phyloP scores from a whole-genome alignment of 2,329 filamentous ascomycete genomes.

The Neophaeococcomyces aloes region DNA sequence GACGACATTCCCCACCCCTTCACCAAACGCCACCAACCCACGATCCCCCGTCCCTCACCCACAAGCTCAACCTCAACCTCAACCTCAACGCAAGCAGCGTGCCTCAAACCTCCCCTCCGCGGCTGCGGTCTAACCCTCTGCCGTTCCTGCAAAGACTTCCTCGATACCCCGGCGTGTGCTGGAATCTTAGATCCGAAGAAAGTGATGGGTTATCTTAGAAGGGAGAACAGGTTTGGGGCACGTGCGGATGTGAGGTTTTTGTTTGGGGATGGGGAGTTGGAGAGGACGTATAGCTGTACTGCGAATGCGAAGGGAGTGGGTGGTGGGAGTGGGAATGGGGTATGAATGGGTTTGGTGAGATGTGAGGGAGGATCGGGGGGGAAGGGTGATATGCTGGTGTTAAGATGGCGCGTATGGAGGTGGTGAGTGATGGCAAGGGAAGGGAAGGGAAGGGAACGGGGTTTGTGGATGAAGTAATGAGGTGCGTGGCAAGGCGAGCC shows the following conservation, averaged over 20 bases:
- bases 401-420: too few relatives aligned
- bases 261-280: slow-evolving; percentile 1
- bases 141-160: background rate
- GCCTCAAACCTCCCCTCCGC: background rate
- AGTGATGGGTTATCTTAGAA: slow-evolving; percentile 1
- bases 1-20: background rate
- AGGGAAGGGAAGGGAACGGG: too few relatives aligned
- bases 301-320: too few relatives aligned
- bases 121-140: slow-evolving; percentile 7
- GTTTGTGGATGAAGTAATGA: too few relatives aligned
- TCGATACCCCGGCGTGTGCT: background rate
- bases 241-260: slow-evolving; percentile 6
- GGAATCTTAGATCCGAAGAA: background rate
- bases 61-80: background rate
- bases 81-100: background rate
- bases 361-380: too few relatives aligned
- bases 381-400: too few relatives aligned
- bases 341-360: too few relatives aligned
- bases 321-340: too few relatives aligned
- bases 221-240: background rate
- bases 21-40: too few relatives aligned
- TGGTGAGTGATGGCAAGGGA: too few relatives aligned
- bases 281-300: slow-evolving; percentile 1
- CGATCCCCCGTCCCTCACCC: too few relatives aligned
- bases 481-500: too few relatives aligned